Base-by-base conservation (phyloP, 1,139 yeast genomes). In the Lodderomyces oxycetoniae region DNA sequence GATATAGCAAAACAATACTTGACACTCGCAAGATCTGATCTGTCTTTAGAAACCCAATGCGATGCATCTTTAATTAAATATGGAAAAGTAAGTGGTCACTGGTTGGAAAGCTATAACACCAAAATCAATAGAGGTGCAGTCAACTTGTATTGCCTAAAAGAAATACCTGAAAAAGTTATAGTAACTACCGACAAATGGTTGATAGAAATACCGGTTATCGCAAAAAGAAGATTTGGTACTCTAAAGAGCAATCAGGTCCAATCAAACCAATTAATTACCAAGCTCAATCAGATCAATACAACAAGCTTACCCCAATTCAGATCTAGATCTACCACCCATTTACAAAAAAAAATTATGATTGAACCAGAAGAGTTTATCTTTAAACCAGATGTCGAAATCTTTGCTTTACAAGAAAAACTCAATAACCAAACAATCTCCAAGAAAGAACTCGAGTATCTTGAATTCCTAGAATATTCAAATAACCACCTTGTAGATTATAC, bases 111-210 rank as follows among this genome's bases (percentile, higher is more conserved):
- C 16, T 59, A 59, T 42, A 37, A 50, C 27, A 61, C 55, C 29
- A 64, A 64, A 41, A 59, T 61, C 5, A 40, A 47, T 17, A 53
- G 71, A 25, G 62, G 64, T 7, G 59, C 60, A 63, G 50, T 59
- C 22, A 53, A 61, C 37, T 47, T 64, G 31, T 64, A 61, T 42
- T 63, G 70, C 41, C 37, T 44, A 12, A 58, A 57, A 37, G 57
- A 55, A 4, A 48, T 59, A 4, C 71, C 71, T 4, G 39, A 49
- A 5, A 46, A 49, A 15, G 36, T 64, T 2, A 45, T 57, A 25
- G 49, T 56, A 2, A 49, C 57, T 9, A 53, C 59, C 8, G 65
- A 60, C 34, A 38, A 44, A 8, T 48, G 49, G 11, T 51, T 50
- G 34, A 42, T 59, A 16, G 57, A 57, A 34, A 45, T 64, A 2